These are phyloP conservation scores for Sicyos edulis DNA, from an alignment of 306 rosid genomes.

Conservation along the genomic window DNA sequence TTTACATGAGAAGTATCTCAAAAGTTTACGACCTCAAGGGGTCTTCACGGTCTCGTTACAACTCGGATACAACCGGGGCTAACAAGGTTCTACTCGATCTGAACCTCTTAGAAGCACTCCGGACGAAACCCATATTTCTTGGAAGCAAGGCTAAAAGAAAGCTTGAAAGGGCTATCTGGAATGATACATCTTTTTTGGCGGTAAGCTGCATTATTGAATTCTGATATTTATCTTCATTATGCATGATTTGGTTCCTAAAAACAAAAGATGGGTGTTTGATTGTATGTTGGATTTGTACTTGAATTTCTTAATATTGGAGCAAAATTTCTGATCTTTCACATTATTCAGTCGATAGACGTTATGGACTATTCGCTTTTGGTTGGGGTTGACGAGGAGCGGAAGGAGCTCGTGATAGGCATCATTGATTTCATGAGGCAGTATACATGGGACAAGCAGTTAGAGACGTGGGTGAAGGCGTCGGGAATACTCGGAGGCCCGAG, in stretches of 20 bases:
- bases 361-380: conserved; percentile 95
- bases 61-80: conserved; percentile 64
- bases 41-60: conserved; percentile 86
- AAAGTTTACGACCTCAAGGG: conserved; percentile 96
- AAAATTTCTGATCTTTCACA: neutral
- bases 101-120: conserved; percentile 82
- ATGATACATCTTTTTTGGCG: conserved; percentile 84
- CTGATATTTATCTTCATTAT: neutral
- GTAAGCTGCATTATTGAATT: conserved; percentile 31
- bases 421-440: conserved; percentile 96
- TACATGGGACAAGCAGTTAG: conserved; percentile 99
- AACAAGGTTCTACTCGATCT: conserved; percentile 85
- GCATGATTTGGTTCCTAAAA: too few species aligned
- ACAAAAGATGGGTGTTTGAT: neutral
- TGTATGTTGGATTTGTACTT: neutral
- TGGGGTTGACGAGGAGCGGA: conserved; percentile 85
- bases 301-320: too few species aligned
- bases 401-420: conserved; percentile 84
- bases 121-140: conserved; percentile 88
- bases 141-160: conserved; percentile 92
- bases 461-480: conserved; percentile 89
- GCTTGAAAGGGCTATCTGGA: conserved; percentile 95
- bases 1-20: conserved; percentile 73
- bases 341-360: conserved; percentile 78
- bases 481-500: conserved; percentile 88